phyloP scores from a whole-genome alignment of 2,329 filamentous ascomycete genomes.

The Thelonectria blattea region DNA sequence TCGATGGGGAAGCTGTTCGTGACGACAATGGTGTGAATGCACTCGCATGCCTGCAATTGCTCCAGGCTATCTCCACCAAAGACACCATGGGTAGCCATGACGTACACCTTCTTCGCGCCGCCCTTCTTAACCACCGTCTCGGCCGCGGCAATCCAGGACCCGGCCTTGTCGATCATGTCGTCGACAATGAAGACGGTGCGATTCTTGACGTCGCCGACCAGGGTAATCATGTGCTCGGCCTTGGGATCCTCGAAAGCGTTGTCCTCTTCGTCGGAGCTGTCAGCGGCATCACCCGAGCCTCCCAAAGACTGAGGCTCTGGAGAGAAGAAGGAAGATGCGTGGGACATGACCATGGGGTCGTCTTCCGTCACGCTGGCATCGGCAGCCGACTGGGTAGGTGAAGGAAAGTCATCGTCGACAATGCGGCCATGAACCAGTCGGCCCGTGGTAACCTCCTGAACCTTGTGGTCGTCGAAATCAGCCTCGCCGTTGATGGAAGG shows the following conservation, averaged over 20 bases:
- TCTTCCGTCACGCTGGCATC: conserved; percentile 70
- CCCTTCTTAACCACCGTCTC: conserved; percentile 96
- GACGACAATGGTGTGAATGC: conserved; percentile 92
- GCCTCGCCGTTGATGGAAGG: conserved; percentile 40
- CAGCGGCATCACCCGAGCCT: conserved; percentile 83
- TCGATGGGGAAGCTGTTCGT: conserved; percentile 97
- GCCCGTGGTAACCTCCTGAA: conserved; percentile 88
- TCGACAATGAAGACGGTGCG: conserved; percentile 93
- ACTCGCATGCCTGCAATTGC: conserved; percentile 89
- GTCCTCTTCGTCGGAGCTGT: conserved; percentile 89
- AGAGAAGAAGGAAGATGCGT: conserved; percentile 81
- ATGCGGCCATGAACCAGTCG: conserved; percentile 93
- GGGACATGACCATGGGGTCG: conserved; percentile 81
- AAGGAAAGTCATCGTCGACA: conserved; percentile 91
- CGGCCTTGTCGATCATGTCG: conserved; percentile 98
- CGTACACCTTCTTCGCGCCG: conserved; percentile 91
- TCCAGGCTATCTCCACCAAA: conserved; percentile 90
- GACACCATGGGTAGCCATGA: conserved; percentile 94
- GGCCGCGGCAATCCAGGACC: conserved; percentile 95
- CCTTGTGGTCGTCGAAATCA: conserved; percentile 79
- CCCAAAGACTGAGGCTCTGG: conserved; percentile 73
- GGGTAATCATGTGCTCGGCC: conserved; percentile 91
- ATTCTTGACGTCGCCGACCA: conserved; percentile 93
- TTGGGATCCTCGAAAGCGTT: conserved; percentile 81
- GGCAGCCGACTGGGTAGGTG: conserved; percentile 73